Evolutionary conservation across 352 stramenopile species (phyloP).

Genomic region (Elongisporangium prolatum): DNA sequence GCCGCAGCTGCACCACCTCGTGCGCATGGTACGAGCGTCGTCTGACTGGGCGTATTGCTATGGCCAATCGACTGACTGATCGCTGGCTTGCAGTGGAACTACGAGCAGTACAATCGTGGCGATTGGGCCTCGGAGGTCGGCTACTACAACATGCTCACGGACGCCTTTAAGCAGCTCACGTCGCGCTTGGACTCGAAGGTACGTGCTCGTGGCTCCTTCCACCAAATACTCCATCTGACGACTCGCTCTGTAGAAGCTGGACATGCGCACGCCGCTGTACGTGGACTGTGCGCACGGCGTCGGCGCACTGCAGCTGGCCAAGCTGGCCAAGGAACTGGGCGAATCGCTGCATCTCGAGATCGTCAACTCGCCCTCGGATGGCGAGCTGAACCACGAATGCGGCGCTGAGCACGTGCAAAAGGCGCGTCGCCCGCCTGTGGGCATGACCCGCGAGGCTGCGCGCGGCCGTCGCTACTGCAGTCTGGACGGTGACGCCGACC

Average conservation of each 20-base stretch:
- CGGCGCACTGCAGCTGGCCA: slow-evolving; percentile 74
- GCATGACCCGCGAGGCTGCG: slow-evolving; percentile 59
- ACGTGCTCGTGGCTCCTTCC: neutral
- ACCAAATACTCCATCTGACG: neutral
- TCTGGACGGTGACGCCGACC: slow-evolving; percentile 97
- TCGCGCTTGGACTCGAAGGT: slow-evolving; percentile 69
- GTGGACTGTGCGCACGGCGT: slow-evolving; percentile 94
- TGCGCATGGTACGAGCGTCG: slow-evolving; percentile 77
- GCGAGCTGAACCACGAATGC: slow-evolving; percentile 94
- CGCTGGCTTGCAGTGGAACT: slow-evolving; percentile 65
- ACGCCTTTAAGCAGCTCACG: slow-evolving; percentile 92
- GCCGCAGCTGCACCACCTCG: slow-evolving; percentile 96
- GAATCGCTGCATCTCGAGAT: slow-evolving; percentile 82
- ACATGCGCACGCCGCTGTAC: slow-evolving; percentile 75
- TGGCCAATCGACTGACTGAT: neutral
- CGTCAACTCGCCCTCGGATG: slow-evolving; percentile 73
- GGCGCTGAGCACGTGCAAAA: slow-evolving; percentile 98
- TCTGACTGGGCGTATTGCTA: neutral
- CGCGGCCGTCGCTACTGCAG: slow-evolving; percentile 87
- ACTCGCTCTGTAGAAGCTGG: slow-evolving; percentile 40
- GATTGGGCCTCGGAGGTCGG: slow-evolving; percentile 89
- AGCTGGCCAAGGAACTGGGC: slow-evolving; percentile 72
- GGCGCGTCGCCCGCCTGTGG: slow-evolving; percentile 69
- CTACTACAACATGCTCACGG: slow-evolving; percentile 94
- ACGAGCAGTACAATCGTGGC: slow-evolving; percentile 84